Conservation (phyloP, 2,329 filamentous ascomycete species). For the Arthrinium phaeospermum region DNA sequence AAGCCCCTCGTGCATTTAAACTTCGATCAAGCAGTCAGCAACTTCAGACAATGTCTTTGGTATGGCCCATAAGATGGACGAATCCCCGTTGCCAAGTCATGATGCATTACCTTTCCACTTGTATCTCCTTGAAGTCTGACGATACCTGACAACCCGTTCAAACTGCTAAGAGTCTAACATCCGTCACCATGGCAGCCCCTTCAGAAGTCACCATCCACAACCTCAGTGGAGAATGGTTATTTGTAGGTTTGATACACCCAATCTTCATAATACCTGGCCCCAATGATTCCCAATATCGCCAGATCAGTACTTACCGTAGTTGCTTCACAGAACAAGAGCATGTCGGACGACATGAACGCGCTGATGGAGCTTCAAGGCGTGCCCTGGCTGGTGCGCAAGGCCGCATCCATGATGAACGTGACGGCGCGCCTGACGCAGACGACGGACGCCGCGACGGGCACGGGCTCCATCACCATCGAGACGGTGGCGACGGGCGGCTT, state of each 20-base stretch:
- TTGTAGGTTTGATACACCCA: not conserved
- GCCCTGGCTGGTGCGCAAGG: slow-evolving; percentile 12
- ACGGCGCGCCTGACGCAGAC: slow-evolving; percentile 12
- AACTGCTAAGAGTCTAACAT: not conserved
- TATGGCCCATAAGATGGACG: not conserved
- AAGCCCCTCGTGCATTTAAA: not conserved
- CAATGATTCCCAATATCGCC: not conserved
- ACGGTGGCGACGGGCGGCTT: slow-evolving; percentile 13
- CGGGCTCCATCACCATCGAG: slow-evolving; percentile 4
- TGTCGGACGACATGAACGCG: slow-evolving; percentile 10
- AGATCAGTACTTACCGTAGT: not conserved
- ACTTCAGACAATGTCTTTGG: not conserved
- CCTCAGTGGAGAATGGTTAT: slow-evolving; percentile 12
- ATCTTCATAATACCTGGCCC: not conserved
- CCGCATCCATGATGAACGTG: slow-evolving; percentile 1
- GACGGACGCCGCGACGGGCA: not conserved
- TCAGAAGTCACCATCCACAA: slow-evolving; percentile 12
- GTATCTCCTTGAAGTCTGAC: not conserved
- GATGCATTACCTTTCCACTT: not conserved
- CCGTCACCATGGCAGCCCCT: slow-evolving; percentile 12
- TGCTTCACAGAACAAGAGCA: slow-evolving; percentile 8
- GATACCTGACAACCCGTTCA: not conserved
- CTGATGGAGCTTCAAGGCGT: slow-evolving; percentile 18
- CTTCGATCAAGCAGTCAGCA: slow-evolving; percentile 5
- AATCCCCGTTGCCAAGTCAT: not conserved